These are phyloP conservation scores for Fraxinus velutina DNA, from an alignment of 305 asterid genomes.

Conservation along the genomic window DNA sequence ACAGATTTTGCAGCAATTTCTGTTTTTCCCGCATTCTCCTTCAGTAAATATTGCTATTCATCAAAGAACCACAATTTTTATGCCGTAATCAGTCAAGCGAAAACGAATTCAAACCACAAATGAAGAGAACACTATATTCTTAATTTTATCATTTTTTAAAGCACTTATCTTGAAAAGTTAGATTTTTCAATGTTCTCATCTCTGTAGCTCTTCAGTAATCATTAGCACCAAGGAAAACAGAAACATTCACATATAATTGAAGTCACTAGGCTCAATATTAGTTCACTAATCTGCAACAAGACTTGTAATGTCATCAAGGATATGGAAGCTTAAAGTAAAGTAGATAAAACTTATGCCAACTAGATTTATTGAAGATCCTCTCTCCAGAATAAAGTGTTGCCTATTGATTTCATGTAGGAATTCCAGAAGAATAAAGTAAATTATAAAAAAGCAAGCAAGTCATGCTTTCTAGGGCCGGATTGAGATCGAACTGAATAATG, in stretches of 20 bases:
- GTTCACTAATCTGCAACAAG: neutral
- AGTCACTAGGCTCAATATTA: neutral
- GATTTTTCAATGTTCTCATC: neutral
- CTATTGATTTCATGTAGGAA: neutral
- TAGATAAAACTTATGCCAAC: neutral
- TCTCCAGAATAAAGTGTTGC: neutral
- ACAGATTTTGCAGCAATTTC: slow-evolving; percentile 33
- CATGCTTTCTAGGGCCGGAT: neutral
- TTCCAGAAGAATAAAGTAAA: neutral
- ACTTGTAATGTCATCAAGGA: neutral
- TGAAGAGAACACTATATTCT: neutral
- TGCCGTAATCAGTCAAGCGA: slow-evolving; percentile 1
- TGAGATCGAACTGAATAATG: neutral
- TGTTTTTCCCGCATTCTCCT: slow-evolving; percentile 44
- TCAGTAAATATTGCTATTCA: slow-evolving; percentile 67
- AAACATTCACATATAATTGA: neutral
- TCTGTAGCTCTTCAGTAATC: neutral
- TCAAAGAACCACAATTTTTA: slow-evolving; percentile 17
- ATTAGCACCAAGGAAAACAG: neutral
- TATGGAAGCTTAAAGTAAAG: neutral
- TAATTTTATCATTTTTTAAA: neutral
- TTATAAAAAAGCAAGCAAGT: neutral
- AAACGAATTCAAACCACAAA: neutral
- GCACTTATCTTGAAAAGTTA: neutral
- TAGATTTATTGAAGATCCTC: neutral